Conservation (phyloP, 2,329 filamentous ascomycete genomes). For the Arachnomyces sp. region DNA sequence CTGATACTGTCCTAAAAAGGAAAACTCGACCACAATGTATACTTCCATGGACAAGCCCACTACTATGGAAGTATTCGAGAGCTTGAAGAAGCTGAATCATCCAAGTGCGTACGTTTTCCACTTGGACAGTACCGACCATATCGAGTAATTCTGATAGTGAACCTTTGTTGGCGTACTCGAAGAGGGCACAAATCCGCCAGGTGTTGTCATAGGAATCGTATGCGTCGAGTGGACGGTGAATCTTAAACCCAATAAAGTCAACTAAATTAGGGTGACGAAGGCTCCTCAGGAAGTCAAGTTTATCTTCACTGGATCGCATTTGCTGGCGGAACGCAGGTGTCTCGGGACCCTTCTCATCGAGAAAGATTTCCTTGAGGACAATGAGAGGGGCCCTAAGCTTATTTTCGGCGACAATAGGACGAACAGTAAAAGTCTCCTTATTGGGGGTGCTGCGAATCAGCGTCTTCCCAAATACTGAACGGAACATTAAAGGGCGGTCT, state of each 20-base stretch:
- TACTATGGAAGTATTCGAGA: slow-evolving; percentile 75
- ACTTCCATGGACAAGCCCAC: slow-evolving; percentile 73
- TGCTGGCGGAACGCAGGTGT: slow-evolving; percentile 61
- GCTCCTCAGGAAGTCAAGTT: slow-evolving; percentile 66
- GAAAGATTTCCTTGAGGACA: slow-evolving; percentile 61
- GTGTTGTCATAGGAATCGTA: slow-evolving; percentile 32
- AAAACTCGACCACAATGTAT: slow-evolving; percentile 75
- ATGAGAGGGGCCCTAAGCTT: slow-evolving; percentile 53
- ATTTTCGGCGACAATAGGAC: slow-evolving; percentile 53
- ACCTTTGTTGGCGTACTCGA: slow-evolving; percentile 70
- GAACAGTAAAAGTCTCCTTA: slow-evolving; percentile 59
- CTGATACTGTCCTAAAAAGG: slow-evolving; percentile 59
- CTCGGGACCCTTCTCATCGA: slow-evolving; percentile 52
- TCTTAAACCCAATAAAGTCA: slow-evolving; percentile 73
- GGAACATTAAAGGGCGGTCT: slow-evolving; percentile 59
- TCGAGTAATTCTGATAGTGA: slow-evolving; percentile 75
- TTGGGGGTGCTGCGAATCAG: slow-evolving; percentile 57
- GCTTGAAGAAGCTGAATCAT: slow-evolving; percentile 87
- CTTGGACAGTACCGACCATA: slow-evolving; percentile 63
- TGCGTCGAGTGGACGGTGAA: slow-evolving; percentile 45
- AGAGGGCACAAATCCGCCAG: slow-evolving; percentile 70
- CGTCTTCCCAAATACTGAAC: slow-evolving; percentile 60
- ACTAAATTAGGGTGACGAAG: slow-evolving; percentile 69
- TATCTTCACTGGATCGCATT: slow-evolving; percentile 65
- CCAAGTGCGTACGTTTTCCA: slow-evolving; percentile 74